Percentiles rank a stretch among this genome's conserved stretches.
Conservation (phyloP, 331 rosid genomes). For the Ulmus americana region DNA sequence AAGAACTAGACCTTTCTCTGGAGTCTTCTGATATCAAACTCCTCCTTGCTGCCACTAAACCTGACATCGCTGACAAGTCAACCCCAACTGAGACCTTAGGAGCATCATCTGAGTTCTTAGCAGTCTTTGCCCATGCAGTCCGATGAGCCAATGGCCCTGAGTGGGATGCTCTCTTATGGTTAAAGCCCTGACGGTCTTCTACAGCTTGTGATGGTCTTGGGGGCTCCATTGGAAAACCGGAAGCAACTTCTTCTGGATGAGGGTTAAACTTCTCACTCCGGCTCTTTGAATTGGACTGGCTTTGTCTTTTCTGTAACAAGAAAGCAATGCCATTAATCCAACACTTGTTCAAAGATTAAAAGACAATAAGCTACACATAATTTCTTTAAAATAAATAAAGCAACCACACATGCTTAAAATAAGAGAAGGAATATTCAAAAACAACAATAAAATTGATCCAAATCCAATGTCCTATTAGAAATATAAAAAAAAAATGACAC, state of each 20-base stretch:
- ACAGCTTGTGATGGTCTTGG: constrained; percentile 86
- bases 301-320: constrained; percentile 72
- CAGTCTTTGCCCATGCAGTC: constrained; percentile 75
- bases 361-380: background rate
- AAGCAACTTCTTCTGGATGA: constrained; percentile 90
- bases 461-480: background rate
- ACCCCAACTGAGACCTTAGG: constrained; percentile 69
- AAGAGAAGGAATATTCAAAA: too few relatives aligned
- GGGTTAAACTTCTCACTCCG: constrained; percentile 95
- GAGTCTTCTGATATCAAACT: constrained; percentile 73
- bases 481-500: background rate
- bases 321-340: background rate
- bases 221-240: constrained; percentile 96
- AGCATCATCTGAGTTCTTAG: constrained; percentile 67
- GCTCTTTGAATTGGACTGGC: constrained; percentile 62
- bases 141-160: constrained; percentile 93
- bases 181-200: constrained; percentile 51
- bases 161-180: constrained; percentile 90
- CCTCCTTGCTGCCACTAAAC: constrained; percentile 84
- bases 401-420: too few relatives aligned
- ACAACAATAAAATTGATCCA: background rate
- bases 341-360: background rate
- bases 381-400: too few relatives aligned
- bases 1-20: constrained; percentile 67
- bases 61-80: constrained; percentile 58